phyloP scores from a whole-genome alignment of 2,329 filamentous ascomycete species.

The Alternaria novae-zelandiae region DNA sequence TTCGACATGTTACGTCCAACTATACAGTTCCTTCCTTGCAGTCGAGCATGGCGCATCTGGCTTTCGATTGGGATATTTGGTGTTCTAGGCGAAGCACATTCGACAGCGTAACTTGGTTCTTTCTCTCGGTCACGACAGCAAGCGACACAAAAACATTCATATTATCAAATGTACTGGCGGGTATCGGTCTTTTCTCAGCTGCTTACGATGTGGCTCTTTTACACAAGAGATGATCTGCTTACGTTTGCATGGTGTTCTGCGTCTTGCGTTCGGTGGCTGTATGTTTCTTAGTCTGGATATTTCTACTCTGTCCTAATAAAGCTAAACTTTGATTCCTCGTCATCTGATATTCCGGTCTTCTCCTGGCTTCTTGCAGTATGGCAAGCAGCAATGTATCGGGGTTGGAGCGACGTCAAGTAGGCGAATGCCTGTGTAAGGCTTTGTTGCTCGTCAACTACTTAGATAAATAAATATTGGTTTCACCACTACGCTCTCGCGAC shows the following conservation, averaged over 20 bases:
- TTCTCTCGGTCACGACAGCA: slow-evolving; percentile 3
- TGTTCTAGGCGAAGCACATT: slow-evolving; percentile 9
- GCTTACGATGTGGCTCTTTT: background rate
- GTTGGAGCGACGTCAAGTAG: background rate
- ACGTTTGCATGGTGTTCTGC: slow-evolving; percentile 15
- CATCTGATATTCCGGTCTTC: background rate
- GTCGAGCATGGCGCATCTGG: slow-evolving; percentile 12
- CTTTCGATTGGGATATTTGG: slow-evolving; percentile 11
- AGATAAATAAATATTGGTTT: background rate
- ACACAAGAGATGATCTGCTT: slow-evolving; percentile 8
- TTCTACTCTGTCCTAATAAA: slow-evolving; percentile 9
- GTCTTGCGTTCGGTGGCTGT: slow-evolving; percentile 6
- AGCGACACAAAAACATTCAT: slow-evolving; percentile 10
- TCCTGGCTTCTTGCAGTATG: background rate
- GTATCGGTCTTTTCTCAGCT: background rate
- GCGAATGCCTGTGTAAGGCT: background rate
- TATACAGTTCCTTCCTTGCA: slow-evolving; percentile 9
- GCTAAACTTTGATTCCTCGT: background rate
- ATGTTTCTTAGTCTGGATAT: background rate
- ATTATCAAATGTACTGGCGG: slow-evolving; percentile 3
- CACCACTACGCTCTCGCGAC: background rate
- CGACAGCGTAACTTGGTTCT: slow-evolving; percentile 6
- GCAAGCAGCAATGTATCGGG: background rate
- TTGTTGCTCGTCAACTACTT: background rate
- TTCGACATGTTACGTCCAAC: slow-evolving; percentile 2